Percentiles rank a stretch among this genome's conserved stretches.
These are phyloP conservation scores for Vaccinium darrowii DNA, from an alignment of 148 eudicot genomes.

Conservation along the genomic window DNA sequence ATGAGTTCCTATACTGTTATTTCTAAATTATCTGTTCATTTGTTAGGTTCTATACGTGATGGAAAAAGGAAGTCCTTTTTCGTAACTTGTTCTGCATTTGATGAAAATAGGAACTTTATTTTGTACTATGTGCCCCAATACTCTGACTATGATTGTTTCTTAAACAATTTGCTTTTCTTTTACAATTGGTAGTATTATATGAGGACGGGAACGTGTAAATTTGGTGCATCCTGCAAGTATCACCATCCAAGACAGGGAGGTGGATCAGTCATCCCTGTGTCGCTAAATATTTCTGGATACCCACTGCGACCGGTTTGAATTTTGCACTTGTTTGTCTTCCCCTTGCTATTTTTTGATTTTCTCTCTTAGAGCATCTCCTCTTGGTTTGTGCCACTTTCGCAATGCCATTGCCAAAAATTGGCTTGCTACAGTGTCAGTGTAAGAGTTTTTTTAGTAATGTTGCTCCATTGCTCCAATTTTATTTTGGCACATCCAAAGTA, in stretches of 20 bases:
- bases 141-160: constrained; percentile 7
- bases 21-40: not conserved
- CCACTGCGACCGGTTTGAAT: constrained; percentile 77
- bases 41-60: not conserved
- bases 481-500: not conserved
- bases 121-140: not conserved
- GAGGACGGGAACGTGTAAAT: constrained; percentile 92
- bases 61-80: not conserved
- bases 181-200: constrained; percentile 56
- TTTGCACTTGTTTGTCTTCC: not conserved
- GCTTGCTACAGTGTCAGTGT: not conserved
- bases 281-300: constrained; percentile 64
- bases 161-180: constrained; percentile 16
- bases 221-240: constrained; percentile 80
- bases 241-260: constrained; percentile 32
- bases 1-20: not conserved
- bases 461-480: not conserved
- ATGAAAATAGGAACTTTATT: constrained; percentile 5
- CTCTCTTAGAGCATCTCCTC: not conserved
- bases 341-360: constrained; percentile 1
- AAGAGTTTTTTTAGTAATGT: not conserved
- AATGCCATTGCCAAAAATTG: not conserved
- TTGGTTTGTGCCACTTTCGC: not conserved
- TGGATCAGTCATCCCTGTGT: constrained; percentile 46
- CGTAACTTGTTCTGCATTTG: not conserved